These are phyloP conservation scores for Exophiala calicioides DNA, from an alignment of 2,329 filamentous ascomycete genomes.

Conservation along the genomic window DNA sequence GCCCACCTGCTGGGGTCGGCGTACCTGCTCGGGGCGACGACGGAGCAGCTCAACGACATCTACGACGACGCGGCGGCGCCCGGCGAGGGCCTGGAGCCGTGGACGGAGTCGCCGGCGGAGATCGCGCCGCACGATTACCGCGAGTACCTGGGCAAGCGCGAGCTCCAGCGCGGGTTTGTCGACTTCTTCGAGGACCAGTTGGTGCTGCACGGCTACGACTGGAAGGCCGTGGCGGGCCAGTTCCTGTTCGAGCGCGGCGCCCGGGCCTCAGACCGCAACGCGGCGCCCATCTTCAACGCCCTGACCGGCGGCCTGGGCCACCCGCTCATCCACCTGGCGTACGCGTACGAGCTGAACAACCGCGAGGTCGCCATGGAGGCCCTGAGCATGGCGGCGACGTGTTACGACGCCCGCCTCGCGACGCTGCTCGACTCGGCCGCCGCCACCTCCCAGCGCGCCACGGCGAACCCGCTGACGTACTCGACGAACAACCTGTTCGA, in stretches of 20 bases:
- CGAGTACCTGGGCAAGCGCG: slow-evolving; percentile 74
- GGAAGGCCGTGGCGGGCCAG: slow-evolving; percentile 73
- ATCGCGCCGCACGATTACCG: slow-evolving; percentile 82
- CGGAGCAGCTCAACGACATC: slow-evolving; percentile 71
- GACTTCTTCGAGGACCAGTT: slow-evolving; percentile 96
- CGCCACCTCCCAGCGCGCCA: neutral
- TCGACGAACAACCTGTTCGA: slow-evolving; percentile 65
- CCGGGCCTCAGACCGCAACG: slow-evolving; percentile 14
- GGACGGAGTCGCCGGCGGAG: slow-evolving; percentile 82
- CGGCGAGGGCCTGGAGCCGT: slow-evolving; percentile 65
- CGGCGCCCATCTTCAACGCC: slow-evolving; percentile 71
- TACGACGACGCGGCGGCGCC: slow-evolving; percentile 75
- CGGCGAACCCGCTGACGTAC: slow-evolving; percentile 57
- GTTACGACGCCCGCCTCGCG: slow-evolving; percentile 68
- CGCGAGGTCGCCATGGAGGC: slow-evolving; percentile 88
- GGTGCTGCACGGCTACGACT: slow-evolving; percentile 74
- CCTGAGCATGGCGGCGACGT: slow-evolving; percentile 66
- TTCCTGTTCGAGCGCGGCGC: slow-evolving; percentile 69
- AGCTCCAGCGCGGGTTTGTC: slow-evolving; percentile 86
- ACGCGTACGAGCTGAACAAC: slow-evolving; percentile 84
- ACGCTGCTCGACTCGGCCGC: slow-evolving; percentile 23
- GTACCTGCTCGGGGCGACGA: slow-evolving; percentile 77
- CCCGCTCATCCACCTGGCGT: slow-evolving; percentile 91
- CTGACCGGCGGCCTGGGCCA: slow-evolving; percentile 80
- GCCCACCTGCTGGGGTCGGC: slow-evolving; percentile 79